phyloP scores from a whole-genome alignment of 805 yeast genomes.

The Metschnikowia gruessii region DNA sequence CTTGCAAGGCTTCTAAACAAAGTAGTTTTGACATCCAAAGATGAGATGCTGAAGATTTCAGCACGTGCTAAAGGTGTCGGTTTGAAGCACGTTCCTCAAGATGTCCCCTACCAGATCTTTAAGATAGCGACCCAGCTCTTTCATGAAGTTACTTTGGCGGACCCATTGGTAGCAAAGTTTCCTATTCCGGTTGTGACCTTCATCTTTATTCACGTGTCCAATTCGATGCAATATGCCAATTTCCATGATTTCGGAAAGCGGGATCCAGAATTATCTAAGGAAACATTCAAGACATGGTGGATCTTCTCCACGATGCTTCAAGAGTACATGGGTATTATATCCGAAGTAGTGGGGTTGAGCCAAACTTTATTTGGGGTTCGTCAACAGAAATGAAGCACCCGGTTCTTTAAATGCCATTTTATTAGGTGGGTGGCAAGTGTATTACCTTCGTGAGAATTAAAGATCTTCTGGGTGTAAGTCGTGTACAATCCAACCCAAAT shows the following conservation, averaged over 20 bases:
- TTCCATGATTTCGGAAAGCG: conserved; percentile 4
- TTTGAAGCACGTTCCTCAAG: neutral
- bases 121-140: neutral
- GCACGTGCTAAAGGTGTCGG: neutral
- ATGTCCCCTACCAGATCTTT: conserved; percentile 1
- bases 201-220: neutral
- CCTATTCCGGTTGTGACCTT: conserved; percentile 2
- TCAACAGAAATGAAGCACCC: no score
- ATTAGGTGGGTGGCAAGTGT: no score
- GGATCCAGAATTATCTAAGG: conserved; percentile 1
- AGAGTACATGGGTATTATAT: neutral
- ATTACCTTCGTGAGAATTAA: no score
- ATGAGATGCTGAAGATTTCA: neutral
- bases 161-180: neutral
- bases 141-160: conserved; percentile 1
- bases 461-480: no score
- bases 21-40: neutral
- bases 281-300: conserved; percentile 10
- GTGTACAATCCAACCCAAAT: no score
- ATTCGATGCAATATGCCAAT: conserved; percentile 4
- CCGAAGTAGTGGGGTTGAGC: neutral
- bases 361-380: neutral
- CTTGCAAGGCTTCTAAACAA: neutral
- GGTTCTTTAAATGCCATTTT: no score
- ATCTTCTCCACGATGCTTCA: neutral